Conservation (phyloP, 495 filamentous ascomycete genomes). For the Extremus antarcticus region DNA sequence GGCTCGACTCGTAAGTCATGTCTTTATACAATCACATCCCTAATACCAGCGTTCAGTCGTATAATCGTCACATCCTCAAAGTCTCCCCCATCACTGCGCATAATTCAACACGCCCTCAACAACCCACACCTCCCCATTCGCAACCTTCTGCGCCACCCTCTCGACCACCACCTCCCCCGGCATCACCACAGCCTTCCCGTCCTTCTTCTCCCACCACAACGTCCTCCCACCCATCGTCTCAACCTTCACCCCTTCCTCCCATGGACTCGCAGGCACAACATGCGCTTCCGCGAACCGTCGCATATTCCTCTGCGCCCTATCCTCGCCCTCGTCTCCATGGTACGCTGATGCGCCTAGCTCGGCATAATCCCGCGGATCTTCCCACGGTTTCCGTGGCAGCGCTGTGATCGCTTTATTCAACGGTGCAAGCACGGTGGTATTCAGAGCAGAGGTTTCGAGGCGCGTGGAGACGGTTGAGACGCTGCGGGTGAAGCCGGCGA, state of each 20-base stretch:
- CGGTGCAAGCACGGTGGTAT: slow-evolving; percentile 86
- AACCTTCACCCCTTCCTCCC: slow-evolving; percentile 64
- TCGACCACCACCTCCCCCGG: slow-evolving; percentile 67
- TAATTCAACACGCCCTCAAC: slow-evolving; percentile 30
- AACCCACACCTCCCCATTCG: slow-evolving; percentile 68
- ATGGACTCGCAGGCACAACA: slow-evolving; percentile 64
- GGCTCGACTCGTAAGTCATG: not conserved
- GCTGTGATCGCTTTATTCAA: slow-evolving; percentile 67
- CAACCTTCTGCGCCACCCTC: slow-evolving; percentile 56
- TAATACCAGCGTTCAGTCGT: too few relatives aligned
- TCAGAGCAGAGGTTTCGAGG: slow-evolving; percentile 54
- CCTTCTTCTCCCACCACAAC: slow-evolving; percentile 71
- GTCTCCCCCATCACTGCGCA: slow-evolving; percentile 5
- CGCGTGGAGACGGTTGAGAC: slow-evolving; percentile 60
- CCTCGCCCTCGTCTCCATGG: slow-evolving; percentile 64
- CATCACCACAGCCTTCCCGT: slow-evolving; percentile 56
- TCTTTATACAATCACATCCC: not conserved
- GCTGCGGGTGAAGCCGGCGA: slow-evolving; percentile 74
- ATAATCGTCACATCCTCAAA: not conserved
- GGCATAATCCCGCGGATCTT: slow-evolving; percentile 71
- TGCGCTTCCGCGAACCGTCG: slow-evolving; percentile 80
- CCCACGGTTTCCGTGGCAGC: slow-evolving; percentile 88
- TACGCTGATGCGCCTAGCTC: slow-evolving; percentile 68
- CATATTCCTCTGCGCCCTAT: slow-evolving; percentile 69
- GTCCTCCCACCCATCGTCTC: slow-evolving; percentile 59